phyloP scores from a whole-genome alignment of 306 rosid genomes.

The Dryas alaskensis region DNA sequence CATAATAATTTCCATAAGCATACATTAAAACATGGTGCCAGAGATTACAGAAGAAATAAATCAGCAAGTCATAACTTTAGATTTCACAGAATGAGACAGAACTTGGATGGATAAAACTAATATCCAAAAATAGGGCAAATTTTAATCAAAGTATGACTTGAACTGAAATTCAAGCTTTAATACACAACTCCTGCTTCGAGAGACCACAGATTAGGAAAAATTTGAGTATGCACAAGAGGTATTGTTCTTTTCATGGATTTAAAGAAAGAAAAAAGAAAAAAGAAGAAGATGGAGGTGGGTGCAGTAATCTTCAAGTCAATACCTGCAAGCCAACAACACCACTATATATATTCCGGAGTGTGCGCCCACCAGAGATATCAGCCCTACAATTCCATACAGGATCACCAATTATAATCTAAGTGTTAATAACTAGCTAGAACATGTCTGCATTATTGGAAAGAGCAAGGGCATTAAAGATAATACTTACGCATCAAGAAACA shows the following conservation, averaged over 20 bases:
- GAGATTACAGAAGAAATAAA: background rate
- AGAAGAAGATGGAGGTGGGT: background rate
- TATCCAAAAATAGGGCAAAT: too few species aligned
- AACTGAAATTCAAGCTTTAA: too few species aligned
- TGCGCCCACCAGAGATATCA: constrained; percentile 69
- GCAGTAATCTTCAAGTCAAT: background rate
- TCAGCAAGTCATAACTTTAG: background rate
- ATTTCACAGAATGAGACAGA: background rate
- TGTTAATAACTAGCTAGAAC: constrained; percentile 16
- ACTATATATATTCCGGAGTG: constrained; percentile 55
- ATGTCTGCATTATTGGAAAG: background rate
- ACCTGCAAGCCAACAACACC: constrained; percentile 90
- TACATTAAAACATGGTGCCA: constrained; percentile 2
- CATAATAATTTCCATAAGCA: constrained; percentile 19
- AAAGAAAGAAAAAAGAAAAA: background rate
- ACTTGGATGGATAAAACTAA: too few species aligned
- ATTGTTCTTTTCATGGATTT: background rate
- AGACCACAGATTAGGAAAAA: too few species aligned
- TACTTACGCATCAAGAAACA: constrained; percentile 89
- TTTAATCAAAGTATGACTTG: too few species aligned
- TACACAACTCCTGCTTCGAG: too few species aligned
- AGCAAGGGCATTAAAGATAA: constrained; percentile 12
- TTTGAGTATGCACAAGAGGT: too few species aligned
- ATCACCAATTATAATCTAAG: constrained; percentile 10
- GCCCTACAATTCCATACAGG: constrained; percentile 34